Conservation (phyloP, 805 yeast genomes). For the Metschnikowia cerradonensis region DNA sequence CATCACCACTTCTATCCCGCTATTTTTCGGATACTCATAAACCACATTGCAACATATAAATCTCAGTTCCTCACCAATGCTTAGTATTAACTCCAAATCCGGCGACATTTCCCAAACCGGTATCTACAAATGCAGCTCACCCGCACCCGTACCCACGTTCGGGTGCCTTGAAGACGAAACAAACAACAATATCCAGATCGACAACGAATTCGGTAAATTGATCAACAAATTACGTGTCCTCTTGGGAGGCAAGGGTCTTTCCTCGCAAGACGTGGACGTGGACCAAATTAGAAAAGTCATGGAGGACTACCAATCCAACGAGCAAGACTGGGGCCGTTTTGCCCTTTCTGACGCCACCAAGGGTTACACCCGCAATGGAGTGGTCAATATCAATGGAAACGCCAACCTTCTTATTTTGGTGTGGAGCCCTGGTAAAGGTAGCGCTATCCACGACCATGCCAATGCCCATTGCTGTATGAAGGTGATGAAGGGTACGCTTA, state of each 20-base stretch:
- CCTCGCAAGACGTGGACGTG: constrained; percentile 51
- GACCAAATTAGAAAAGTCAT: constrained; percentile 41
- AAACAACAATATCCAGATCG: constrained; percentile 15
- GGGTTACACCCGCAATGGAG: constrained; percentile 65
- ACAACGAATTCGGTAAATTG: constrained; percentile 20
- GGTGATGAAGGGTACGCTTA: constrained; percentile 54
- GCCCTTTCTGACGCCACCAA: constrained; percentile 51
- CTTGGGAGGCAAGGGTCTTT: constrained; percentile 32
- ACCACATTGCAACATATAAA: background rate
- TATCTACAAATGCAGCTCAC: constrained; percentile 9
- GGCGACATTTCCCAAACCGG: constrained; percentile 5
- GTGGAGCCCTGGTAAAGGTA: constrained; percentile 65
- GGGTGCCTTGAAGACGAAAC: constrained; percentile 18
- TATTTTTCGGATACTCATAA: background rate
- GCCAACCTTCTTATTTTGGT: constrained; percentile 66
- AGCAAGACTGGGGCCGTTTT: constrained; percentile 54
- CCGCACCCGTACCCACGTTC: constrained; percentile 13
- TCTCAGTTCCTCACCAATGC: background rate
- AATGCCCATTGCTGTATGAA: constrained; percentile 75
- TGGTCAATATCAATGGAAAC: constrained; percentile 63
- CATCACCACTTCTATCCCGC: background rate
- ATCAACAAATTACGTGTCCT: constrained; percentile 25
- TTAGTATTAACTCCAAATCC: constrained; percentile 8
- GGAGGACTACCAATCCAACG: constrained; percentile 45
- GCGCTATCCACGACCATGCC: constrained; percentile 72